A percentile compares a stretch with the other conserved stretches of the same genome.
phyloP scores from a whole-genome alignment of 129 eudicot species.

The Lactuca saligna region DNA sequence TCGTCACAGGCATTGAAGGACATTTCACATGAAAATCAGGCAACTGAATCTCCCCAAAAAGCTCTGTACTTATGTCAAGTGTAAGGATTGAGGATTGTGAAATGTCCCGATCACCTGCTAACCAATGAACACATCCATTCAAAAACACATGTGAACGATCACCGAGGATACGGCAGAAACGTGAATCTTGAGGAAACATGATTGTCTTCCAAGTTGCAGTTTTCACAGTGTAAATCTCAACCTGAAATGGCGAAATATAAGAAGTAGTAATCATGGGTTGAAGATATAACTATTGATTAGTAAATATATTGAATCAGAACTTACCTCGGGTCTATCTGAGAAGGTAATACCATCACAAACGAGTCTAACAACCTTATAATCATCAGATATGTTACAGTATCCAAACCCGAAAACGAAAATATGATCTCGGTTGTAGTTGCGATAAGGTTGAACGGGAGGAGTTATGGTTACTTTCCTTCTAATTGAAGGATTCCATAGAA shows the following conservation, averaged over 20 bases:
- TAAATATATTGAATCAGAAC: not conserved
- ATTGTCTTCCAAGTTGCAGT: not conserved
- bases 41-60: conserved; percentile 6
- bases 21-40: not conserved
- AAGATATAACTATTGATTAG: not conserved
- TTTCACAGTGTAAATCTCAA: not conserved
- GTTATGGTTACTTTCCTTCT: no score
- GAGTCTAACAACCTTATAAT: no score
- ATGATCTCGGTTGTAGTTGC: no score
- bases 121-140: conserved; percentile 2
- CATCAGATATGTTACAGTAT: no score
- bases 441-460: no score
- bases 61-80: not conserved
- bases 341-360: no score
- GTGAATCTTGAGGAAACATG: not conserved
- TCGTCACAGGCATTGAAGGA: not conserved
- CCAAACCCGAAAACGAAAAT: no score
- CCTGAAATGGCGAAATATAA: not conserved
- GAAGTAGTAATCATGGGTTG: not conserved
- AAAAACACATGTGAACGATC: not conserved
- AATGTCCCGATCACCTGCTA: not conserved
- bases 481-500: no score
- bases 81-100: not conserved
- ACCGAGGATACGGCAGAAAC: not conserved
- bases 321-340: no score